A percentile compares a stretch with the other conserved stretches of the same genome.
Conservation (phyloP, 2,329 filamentous ascomycete species). For the Colletotrichum eremochloae region DNA sequence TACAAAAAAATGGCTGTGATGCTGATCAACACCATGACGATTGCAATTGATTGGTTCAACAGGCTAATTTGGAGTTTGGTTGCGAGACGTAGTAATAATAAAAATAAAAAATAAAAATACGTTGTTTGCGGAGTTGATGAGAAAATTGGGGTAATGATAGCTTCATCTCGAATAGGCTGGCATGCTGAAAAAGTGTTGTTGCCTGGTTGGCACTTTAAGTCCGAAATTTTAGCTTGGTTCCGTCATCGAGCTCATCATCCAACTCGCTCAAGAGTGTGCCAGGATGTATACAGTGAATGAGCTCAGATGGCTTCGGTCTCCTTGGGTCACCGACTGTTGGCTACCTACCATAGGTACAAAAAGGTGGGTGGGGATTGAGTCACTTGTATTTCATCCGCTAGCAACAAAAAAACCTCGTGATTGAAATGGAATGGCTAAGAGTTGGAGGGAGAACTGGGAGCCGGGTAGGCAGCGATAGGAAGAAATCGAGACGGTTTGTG, state of each 20-base stretch:
- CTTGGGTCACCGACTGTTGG: slow-evolving; percentile 5
- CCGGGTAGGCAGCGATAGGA: not conserved
- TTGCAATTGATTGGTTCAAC: slow-evolving; percentile 24
- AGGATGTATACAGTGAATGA: not conserved
- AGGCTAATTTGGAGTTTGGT: not conserved
- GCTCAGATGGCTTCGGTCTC: slow-evolving; percentile 23
- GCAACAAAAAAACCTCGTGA: slow-evolving; percentile 6
- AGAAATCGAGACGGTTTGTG: slow-evolving; percentile 19
- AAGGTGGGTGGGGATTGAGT: slow-evolving; percentile 26
- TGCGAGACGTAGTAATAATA: not conserved
- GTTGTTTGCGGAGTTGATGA: not conserved
- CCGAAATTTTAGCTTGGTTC: not conserved
- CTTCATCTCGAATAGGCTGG: slow-evolving; percentile 22
- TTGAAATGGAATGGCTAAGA: slow-evolving; percentile 19
- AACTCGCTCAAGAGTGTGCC: slow-evolving; percentile 3
- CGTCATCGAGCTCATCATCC: slow-evolving; percentile 18
- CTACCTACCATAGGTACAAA: not conserved
- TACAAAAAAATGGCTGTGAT: not conserved
- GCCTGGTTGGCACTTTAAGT: not conserved
- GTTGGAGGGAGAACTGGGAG: slow-evolving; percentile 8
- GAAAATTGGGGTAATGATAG: slow-evolving; percentile 37
- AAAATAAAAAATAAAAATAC: not conserved
- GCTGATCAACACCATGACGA: not conserved
- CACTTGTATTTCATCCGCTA: slow-evolving; percentile 26
- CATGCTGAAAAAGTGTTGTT: slow-evolving; percentile 1